phyloP scores from a whole-genome alignment of 1,284 basidiomycete genomes.

The Schizophyllum commune region DNA sequence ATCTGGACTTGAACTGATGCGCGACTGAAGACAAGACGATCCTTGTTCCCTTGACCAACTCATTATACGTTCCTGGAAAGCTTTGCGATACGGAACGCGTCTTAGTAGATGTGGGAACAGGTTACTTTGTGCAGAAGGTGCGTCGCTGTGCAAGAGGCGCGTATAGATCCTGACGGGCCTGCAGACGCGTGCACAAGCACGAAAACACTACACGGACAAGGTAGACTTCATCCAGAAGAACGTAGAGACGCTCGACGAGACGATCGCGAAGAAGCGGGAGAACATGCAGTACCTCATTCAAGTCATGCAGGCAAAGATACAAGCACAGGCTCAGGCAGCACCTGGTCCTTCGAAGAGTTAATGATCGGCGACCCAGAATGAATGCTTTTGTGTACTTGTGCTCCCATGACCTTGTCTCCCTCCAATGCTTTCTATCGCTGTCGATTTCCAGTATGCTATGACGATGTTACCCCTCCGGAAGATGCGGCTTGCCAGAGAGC shows the following conservation, averaged over 20 bases:
- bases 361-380: neutral
- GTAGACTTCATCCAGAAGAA: slow-evolving; percentile 74
- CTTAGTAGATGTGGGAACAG: slow-evolving; percentile 93
- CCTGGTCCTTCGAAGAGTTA: neutral
- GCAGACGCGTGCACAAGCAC: slow-evolving; percentile 74
- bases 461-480: too few species aligned
- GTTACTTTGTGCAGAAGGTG: slow-evolving; percentile 95
- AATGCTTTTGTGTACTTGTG: neutral
- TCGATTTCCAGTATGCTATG: too few species aligned
- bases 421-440: neutral
- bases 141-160: slow-evolving; percentile 9
- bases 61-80: slow-evolving; percentile 92
- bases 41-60: slow-evolving; percentile 89
- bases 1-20: neutral
- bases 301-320: slow-evolving; percentile 74
- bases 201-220: slow-evolving; percentile 71
- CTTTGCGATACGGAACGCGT: slow-evolving; percentile 80
- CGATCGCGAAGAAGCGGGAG: slow-evolving; percentile 84
- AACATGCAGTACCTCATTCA: slow-evolving; percentile 71
- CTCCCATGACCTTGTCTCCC: neutral
- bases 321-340: slow-evolving; percentile 32
- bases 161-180: neutral
- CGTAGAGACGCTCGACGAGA: slow-evolving; percentile 76
- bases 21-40: slow-evolving; percentile 66
- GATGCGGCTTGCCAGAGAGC: too few species aligned